Base-by-base conservation (phyloP, 805 yeast species). In the Hanseniaspora hatyaiensis region DNA sequence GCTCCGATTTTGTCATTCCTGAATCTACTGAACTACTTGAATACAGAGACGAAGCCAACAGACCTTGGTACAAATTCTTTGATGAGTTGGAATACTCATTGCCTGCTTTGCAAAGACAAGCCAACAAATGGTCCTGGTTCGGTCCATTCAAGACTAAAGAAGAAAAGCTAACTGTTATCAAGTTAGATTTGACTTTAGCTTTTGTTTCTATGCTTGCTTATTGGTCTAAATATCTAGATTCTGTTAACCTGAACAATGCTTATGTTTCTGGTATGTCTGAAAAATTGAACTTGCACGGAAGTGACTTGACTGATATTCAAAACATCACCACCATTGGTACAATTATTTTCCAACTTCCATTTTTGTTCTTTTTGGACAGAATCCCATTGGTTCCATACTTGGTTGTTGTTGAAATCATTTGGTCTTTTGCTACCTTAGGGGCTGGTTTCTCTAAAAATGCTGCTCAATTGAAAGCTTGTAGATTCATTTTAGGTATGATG, bases 141-240 rank as follows among this genome's bases (percentile, higher is more conserved):
- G 68, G 69, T 37, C 70, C 69, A 22, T 67, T 63, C 43, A 74
- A 71, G 32, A 63, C 80, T 1, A 59, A 67, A 51, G 72, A 62
- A 1, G 68, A 65, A 41, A 68, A 67, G 49, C 63, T 63, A 45
- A 59, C 74, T 33, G 54, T 74, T 16, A 47, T 65, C 44, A 77
- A 77, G 54, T 55, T 77, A 18, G 82, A 77, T 54, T 52, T 74
- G 12, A 56, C 74, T 37, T 59, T 79, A 42, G 66, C 77, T 3
- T 65, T 70, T 38, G 75, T 75, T 53, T 68, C 80, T 0, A 72
- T 77, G 59, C 60, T 77, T 50, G 77, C 76, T 1, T 79, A 79
- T 59, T 80, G 82, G 82, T 75, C 78, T 49, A 79, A 78, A 55
- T 73, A 72, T 53, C 61, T 80, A 47, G 85, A 80, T 54, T 73